Conservation (phyloP, 495 filamentous ascomycete genomes). For the Usnea hakonensis region DNA sequence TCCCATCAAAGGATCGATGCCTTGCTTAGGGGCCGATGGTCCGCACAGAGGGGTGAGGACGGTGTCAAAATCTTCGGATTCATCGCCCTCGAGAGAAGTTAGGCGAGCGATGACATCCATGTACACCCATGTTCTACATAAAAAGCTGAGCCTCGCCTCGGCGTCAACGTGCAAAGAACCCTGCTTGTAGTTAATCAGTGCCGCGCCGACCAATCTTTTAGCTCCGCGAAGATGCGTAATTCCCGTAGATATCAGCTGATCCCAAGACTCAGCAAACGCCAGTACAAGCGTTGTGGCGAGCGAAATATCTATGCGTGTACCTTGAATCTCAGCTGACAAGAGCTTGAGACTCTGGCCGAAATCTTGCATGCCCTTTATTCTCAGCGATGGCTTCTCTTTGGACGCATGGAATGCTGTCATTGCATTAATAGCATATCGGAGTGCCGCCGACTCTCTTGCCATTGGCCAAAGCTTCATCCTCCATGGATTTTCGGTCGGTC, state of each 20-base stretch:
- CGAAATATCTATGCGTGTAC: constrained; percentile 58
- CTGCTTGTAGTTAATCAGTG: constrained; percentile 39
- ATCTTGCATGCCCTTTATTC: constrained; percentile 63
- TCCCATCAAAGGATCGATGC: constrained; percentile 72
- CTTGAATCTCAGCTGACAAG: constrained; percentile 50
- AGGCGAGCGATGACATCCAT: constrained; percentile 76
- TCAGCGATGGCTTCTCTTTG: constrained; percentile 47
- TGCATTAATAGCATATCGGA: constrained; percentile 69
- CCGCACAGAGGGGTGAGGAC: constrained; percentile 31
- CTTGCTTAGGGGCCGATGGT: constrained; percentile 40
- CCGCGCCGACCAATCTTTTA: constrained; percentile 54
- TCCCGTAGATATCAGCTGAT: constrained; percentile 65
- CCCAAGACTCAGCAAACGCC: constrained; percentile 74
- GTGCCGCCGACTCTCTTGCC: constrained; percentile 54
- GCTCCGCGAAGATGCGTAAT: constrained; percentile 67
- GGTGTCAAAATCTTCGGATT: constrained; percentile 46
- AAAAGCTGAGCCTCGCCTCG: constrained; percentile 53
- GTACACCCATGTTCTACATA: constrained; percentile 74
- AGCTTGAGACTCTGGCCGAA: constrained; percentile 58
- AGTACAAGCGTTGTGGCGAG: constrained; percentile 67
- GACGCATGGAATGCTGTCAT: constrained; percentile 72
- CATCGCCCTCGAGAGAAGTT: constrained; percentile 57
- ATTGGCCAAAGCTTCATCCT: constrained; percentile 66
- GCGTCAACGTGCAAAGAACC: constrained; percentile 34
- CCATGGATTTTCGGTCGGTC: constrained; percentile 70